Evolutionary conservation across 768 basidiomycete species (phyloP), one percentile per base, ranked within the genome.

Genomic region (Pulveroboletus sp.): DNA sequence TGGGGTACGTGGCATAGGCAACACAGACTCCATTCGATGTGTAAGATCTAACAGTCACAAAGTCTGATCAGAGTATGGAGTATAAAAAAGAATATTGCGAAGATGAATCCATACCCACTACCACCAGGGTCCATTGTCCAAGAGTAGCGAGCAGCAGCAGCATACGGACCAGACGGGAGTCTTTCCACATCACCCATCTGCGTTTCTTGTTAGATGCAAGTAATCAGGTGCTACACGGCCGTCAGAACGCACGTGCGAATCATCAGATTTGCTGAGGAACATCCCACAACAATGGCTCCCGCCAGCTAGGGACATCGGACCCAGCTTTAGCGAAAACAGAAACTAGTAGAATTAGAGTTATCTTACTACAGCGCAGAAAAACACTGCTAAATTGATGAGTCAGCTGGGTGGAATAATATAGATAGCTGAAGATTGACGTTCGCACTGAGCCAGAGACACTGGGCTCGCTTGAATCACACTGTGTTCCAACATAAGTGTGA

Each of bases 131-230:
- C 50, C 56, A 59, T 27, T 59, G 49, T 6, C 45, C 58, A 6
- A 55, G 19, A 21, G 48, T 29, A 20, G 37, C 23, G 2, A 55
- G 24, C 9, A 17, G 19, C 3, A 59, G 13, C 9, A 55, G 23
- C 3, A 25, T n/a, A 14, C 49, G 38, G 14, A 58, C 42, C 9
- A 27, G 37, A 12, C 25, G 29, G 4, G 47, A 45, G 11, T 37
- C 35, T 14, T 46, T 55, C 58, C 58, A 59, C 24, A 59, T 43
- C 6, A 52, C 23, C 56, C 56, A 58, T 33, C 56, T 59, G 34
- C n/a, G 16, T n/a, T n/a, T n/a, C n/a, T 31, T 21, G 3, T 8
- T 34, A 21, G 19, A 42, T 14, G 5, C 9, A 6, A 11, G 11
- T 24, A 12, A 32, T 3, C 16, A 31, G 40, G 6, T 13, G 20